Evolutionary conservation across 768 basidiomycete genomes (phyloP).

Genomic region (Termitomyces sp.): DNA sequence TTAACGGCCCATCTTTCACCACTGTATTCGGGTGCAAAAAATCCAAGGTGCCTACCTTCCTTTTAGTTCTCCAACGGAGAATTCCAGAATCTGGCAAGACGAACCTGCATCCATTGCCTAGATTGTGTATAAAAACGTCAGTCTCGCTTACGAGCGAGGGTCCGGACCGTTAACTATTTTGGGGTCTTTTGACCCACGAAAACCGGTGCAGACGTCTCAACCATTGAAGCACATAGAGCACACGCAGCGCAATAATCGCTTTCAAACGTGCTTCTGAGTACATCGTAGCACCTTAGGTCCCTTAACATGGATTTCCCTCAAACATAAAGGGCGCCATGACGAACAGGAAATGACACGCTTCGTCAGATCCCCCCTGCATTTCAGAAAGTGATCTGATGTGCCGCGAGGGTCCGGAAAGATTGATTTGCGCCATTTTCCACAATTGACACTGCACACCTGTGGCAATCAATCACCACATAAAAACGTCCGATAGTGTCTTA

Average conservation of each 20-base stretch:
- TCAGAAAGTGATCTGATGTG: not conserved
- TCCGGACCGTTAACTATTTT: not conserved
- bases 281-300: not conserved
- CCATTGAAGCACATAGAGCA: not conserved
- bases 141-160: not conserved
- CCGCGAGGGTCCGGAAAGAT: not conserved
- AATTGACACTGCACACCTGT: not conserved
- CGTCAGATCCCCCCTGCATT: conserved; percentile 11
- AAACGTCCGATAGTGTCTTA: not conserved
- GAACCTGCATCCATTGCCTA: conserved; percentile 1
- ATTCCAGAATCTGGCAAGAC: not conserved
- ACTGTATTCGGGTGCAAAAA: conserved; percentile 2
- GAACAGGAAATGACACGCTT: not conserved
- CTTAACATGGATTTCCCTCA: not conserved
- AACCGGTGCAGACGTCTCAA: not conserved
- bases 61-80: not conserved
- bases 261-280: not conserved
- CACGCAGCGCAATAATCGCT: not conserved
- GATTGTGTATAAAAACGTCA: not conserved
- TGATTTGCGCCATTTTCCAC: not conserved
- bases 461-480: not conserved
- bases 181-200: not conserved
- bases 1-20: conserved; percentile 1
- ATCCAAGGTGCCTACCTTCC: not conserved
- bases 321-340: not conserved